Evolutionary conservation across 805 yeast species (phyloP).

Genomic region (Saturnispora bothae): DNA sequence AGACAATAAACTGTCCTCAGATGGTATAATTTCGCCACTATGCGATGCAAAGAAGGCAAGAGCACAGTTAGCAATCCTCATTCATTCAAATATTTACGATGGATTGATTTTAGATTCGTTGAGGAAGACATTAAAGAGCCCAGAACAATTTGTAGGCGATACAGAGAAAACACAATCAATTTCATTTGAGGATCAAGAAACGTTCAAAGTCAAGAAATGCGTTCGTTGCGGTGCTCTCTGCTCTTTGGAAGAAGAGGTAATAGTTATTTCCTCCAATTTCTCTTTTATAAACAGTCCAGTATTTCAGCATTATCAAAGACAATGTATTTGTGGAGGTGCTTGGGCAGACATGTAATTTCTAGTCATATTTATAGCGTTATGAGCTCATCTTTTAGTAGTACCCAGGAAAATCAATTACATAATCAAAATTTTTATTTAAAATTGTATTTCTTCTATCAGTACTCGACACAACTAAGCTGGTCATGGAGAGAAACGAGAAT

Average conservation of each 20-base stretch:
- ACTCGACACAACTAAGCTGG: not conserved
- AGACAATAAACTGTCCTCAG: not conserved
- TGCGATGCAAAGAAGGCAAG: conserved; percentile 9
- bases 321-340: conserved; percentile 69
- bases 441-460: not conserved
- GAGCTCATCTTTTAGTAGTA: no score
- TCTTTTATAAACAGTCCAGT: conserved; percentile 23
- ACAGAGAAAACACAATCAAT: conserved; percentile 1
- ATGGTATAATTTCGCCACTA: not conserved
- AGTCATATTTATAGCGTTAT: not conserved
- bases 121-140: conserved; percentile 23
- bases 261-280: conserved; percentile 22
- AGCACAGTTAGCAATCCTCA: conserved; percentile 13
- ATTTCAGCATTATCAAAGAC: conserved; percentile 39
- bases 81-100: conserved; percentile 16
- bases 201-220: conserved; percentile 21
- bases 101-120: conserved; percentile 26
- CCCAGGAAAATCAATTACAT: no score
- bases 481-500: conserved; percentile 3
- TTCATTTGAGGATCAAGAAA: not conserved
- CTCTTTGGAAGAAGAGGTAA: conserved; percentile 28
- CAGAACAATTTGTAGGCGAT: conserved; percentile 18
- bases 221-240: conserved; percentile 28
- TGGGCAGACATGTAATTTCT: conserved; percentile 39
- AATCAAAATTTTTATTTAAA: no score